Evolutionary conservation across 139 green algal species (phyloP), one percentile per base, ranked within the genome.

Genomic region (Limnomonas spitsbergensis): DNA sequence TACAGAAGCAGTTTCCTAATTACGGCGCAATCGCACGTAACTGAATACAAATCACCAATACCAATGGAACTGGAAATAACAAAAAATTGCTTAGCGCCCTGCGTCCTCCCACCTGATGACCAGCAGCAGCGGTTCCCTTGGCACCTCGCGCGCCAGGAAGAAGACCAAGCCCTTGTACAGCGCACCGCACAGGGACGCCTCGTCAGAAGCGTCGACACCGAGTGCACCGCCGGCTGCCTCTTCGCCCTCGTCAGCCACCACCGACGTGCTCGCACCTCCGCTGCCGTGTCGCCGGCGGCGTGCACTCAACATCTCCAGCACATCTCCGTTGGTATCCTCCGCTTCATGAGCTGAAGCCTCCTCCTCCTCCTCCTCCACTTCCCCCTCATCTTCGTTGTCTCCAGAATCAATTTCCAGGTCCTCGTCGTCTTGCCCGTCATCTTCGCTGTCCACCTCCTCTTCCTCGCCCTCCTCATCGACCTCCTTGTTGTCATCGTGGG

Each of bases 81-180:
- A 61, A 20, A 20, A 61, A 20, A 76, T 32, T 37, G n/a, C 32
- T 38, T 14, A 35, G 35, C 29, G 4, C 66, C 32, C 37, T 72
- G 4, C 9, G 38, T 36, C 26, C 3, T 40, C 80, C 79, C 72
- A 89, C 52, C 90, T 78, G 40, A 99, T 94, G 1, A 98, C 88
- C 35, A 99, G 89, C 69, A 97, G 86, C 70, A 99, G 89, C 53
- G 91, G 82, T 83, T 99, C 96, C 0, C 90, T 77, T 0, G 95
- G 94, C 54, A 96, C 91, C 83, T 97, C 93, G 0, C 93, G 83
- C 2, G 89, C 91, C 53, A 99, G 86, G 81, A 96, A 99, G 85
- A 99, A 97, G 4, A 95, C 85, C 40, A 97, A 73, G 27, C 95
- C 83, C n/a, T 84, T 80, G 77, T 99, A 98, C 54, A 99, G 85